Evolutionary conservation across 352 stramenopile species (phyloP).

Genomic region (Globisporangium nagaii): DNA sequence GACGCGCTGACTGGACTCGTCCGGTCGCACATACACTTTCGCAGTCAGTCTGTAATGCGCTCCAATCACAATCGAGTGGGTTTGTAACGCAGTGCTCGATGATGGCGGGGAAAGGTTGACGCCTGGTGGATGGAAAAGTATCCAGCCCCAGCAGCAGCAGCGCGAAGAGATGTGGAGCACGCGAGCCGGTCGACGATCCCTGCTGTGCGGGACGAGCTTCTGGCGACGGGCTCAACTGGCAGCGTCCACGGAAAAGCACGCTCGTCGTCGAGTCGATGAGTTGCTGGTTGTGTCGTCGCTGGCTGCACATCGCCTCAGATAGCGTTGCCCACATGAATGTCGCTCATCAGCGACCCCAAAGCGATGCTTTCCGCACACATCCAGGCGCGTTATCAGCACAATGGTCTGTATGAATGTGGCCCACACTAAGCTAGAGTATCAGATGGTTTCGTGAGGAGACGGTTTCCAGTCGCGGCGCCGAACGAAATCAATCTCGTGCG

Average conservation of each 20-base stretch:
- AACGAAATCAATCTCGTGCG: slow-evolving; percentile 6
- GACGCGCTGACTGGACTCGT: too few species aligned
- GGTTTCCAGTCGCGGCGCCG: slow-evolving; percentile 3
- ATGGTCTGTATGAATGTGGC: background rate
- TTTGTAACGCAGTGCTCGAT: too few species aligned
- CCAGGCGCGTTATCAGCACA: background rate
- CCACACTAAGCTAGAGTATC: background rate
- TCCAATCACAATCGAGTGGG: too few species aligned
- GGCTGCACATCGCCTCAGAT: background rate
- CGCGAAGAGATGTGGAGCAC: background rate
- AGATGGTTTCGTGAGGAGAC: background rate
- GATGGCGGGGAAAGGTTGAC: background rate
- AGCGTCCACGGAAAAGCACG: too few species aligned
- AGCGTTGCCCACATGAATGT: too few species aligned
- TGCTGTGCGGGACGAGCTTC: background rate
- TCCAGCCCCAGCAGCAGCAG: too few species aligned
- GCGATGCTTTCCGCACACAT: background rate
- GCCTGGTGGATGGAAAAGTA: background rate
- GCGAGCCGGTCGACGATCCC: background rate
- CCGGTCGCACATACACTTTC: too few species aligned
- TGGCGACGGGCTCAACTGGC: too few species aligned
- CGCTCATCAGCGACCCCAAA: too few species aligned
- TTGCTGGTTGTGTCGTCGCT: background rate
- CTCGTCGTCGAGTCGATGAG: too few species aligned
- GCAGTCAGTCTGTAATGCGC: too few species aligned